Base-by-base conservation (phyloP, 352 stramenopile genomes). In the Peronosclerospora sorghi region DNA sequence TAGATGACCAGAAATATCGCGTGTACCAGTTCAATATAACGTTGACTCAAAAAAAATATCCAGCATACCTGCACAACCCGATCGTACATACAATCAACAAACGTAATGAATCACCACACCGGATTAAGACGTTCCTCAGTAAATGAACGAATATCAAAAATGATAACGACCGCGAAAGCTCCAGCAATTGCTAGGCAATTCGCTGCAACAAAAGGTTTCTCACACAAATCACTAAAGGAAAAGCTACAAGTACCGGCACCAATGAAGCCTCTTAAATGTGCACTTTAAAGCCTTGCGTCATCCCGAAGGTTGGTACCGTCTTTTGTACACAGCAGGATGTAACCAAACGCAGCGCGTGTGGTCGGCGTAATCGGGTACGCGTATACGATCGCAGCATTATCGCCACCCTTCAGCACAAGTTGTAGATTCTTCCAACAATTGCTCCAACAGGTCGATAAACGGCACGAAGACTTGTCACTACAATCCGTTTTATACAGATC, bases 401-500 rank as follows among this genome's bases (percentile, higher is more conserved):
- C 41, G 0, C 51, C 61, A 17, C 74, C 66, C 48, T 87, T 87
- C 14, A 89, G 34, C 13, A 81, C 73, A 10, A 8, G 73, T 91
- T 2, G 55, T 70, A 8, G 79, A 88, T 35, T 88, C 68, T 35
- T 83, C 62, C 21, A 86, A 55, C 32, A 72, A 83, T 29, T 87
- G 81, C 23, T 83, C 56, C 30, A 84, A 41, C 8, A 99, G 63
- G 37, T 96, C 48, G 41, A 96, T n/a, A n/a, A n/a, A n/a, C n/a
- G n/a, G n/a, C n/a, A n/a, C n/a, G n/a, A n/a, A n/a, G n/a, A n/a
- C n/a, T 83, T 45, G 98, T 96, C 60, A 98, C n/a, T n/a, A n/a
- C n/a, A n/a, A n/a, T n/a, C 98, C n/a, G n/a, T n/a, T n/a, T n/a
- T n/a, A 61, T 98, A 99, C 27, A 97, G 65, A 49, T 97, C 85